Percentiles rank a stretch among this genome's conserved stretches.
These are phyloP conservation scores for Teunomyces cretensis DNA, from an alignment of 805 yeast species.

Conservation along the genomic window DNA sequence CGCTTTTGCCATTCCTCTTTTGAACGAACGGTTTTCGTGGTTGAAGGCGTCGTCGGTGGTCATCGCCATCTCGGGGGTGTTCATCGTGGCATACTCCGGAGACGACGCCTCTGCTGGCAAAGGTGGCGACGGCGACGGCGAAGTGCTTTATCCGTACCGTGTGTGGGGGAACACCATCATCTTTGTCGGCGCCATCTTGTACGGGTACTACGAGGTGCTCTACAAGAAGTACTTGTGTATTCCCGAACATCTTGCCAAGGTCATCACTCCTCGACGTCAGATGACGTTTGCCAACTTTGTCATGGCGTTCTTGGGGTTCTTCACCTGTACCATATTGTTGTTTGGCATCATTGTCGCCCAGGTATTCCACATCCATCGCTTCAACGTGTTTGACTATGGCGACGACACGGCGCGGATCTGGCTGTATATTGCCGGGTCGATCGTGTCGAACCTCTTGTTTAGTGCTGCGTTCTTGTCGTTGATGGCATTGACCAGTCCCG, in stretches of 20 bases:
- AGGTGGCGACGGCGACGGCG: constrained; percentile 7
- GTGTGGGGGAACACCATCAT: constrained; percentile 70
- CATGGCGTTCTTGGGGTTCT: constrained; percentile 65
- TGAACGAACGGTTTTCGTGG: constrained; percentile 64
- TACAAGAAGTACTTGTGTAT: constrained; percentile 78
- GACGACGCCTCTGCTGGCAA: constrained; percentile 10
- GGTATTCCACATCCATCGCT: constrained; percentile 54
- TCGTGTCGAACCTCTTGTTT: constrained; percentile 63
- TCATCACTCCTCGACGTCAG: constrained; percentile 58
- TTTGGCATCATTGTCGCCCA: constrained; percentile 49
- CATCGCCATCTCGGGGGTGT: constrained; percentile 72
- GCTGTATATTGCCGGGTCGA: constrained; percentile 50
- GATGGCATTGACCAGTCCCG: constrained; percentile 85
- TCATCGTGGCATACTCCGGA: constrained; percentile 69
- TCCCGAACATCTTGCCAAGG: constrained; percentile 49
- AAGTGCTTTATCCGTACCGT: constrained; percentile 53
- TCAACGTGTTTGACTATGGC: constrained; percentile 52
- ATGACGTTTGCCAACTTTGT: constrained; percentile 78
- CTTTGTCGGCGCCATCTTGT: constrained; percentile 69
- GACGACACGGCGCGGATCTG: constrained; percentile 38
- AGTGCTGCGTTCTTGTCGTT: constrained; percentile 71
- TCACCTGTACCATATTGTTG: constrained; percentile 53
- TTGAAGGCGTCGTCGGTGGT: constrained; percentile 66
- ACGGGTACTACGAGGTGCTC: constrained; percentile 81
- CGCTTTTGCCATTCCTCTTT: constrained; percentile 73